A percentile compares a stretch with the other conserved stretches of the same genome.
These are phyloP conservation scores for Volvox carteri DNA, from an alignment of 163 green algal species.

Conservation along the genomic window DNA sequence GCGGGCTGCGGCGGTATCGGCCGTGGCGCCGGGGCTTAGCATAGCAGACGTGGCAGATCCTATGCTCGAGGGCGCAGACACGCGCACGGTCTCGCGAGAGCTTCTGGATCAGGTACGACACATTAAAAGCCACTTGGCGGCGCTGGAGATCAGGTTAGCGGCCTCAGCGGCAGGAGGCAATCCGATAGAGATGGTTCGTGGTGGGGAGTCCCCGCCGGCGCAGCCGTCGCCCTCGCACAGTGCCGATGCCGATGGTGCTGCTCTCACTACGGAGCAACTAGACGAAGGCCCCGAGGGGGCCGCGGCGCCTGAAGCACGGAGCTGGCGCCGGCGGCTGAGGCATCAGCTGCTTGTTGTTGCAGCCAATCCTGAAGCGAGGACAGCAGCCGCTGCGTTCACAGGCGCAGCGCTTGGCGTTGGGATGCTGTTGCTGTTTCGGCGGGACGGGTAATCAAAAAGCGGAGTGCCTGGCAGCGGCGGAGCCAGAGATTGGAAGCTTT, in stretches of 20 bases:
- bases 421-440: background rate
- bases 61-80: background rate
- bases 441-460: background rate
- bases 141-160: no score
- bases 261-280: no score
- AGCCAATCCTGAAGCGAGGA: background rate
- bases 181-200: no score
- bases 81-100: background rate
- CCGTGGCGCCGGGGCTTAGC: background rate
- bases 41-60: background rate
- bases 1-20: background rate
- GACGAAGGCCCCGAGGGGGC: no score
- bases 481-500: no score
- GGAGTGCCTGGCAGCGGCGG: no score
- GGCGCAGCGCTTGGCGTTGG: conserved; percentile 29
- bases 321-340: background rate
- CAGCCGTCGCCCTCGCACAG: no score
- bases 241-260: no score
- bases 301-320: no score
- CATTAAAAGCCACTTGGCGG: background rate
- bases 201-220: no score
- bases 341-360: background rate
- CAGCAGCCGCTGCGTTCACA: conserved; percentile 13
- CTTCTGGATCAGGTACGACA: background rate
- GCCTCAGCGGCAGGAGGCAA: no score